These are phyloP conservation scores for Periconia macrospinosa DNA, from an alignment of 2,329 filamentous ascomycete species.

Conservation along the genomic window DNA sequence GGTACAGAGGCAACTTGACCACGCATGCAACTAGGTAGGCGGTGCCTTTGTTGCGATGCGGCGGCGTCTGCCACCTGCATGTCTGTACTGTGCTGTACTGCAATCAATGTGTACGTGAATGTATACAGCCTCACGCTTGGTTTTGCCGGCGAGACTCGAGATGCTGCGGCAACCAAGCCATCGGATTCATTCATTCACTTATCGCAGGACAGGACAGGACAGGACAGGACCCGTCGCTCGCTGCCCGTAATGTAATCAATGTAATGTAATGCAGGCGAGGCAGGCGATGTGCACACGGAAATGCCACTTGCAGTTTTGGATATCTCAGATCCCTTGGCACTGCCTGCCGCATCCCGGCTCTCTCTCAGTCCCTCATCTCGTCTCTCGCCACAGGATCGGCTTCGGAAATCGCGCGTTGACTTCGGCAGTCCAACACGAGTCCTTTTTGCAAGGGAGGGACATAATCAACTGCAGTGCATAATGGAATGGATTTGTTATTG, in stretches of 20 bases:
- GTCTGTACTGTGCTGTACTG: background rate
- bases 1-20: too few species aligned
- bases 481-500: too few species aligned
- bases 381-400: conserved; percentile 4
- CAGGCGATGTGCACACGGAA: conserved; percentile 16
- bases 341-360: conserved; percentile 3
- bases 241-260: conserved; percentile 1
- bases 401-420: conserved; percentile 6
- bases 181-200: background rate
- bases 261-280: too few species aligned
- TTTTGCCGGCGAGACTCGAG: background rate
- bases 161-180: background rate
- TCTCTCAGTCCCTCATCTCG: background rate
- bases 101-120: background rate
- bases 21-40: background rate
- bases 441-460: too few species aligned
- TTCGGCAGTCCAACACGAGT: background rate
- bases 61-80: too few species aligned
- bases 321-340: conserved; percentile 18
- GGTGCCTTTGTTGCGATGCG: background rate
- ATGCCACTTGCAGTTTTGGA: conserved; percentile 15
- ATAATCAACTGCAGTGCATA: too few species aligned
- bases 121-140: too few species aligned
- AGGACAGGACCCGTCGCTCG: conserved; percentile 6
- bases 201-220: too few species aligned